Evolutionary conservation across 2,329 filamentous ascomycete species (phyloP).

Genomic region (Dothideomycetidae sp.): DNA sequence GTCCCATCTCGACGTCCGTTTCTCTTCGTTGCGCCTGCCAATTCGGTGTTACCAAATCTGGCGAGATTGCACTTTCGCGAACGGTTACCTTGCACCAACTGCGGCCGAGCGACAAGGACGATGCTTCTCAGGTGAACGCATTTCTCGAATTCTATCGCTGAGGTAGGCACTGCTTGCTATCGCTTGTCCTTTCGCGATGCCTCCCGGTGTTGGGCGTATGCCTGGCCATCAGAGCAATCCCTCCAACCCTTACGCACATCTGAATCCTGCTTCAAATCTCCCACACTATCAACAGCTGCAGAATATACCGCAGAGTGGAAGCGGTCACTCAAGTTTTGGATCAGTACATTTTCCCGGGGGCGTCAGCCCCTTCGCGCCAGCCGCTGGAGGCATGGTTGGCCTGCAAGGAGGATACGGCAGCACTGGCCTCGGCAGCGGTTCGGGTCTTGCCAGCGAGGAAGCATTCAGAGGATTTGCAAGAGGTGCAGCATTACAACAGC

Average conservation of each 20-base stretch:
- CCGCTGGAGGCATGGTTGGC: slow-evolving; percentile 41
- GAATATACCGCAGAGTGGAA: slow-evolving; percentile 43
- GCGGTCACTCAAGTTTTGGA: slow-evolving; percentile 56
- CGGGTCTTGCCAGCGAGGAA: slow-evolving; percentile 72
- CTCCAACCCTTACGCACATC: slow-evolving; percentile 44
- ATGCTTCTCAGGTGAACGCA: too few relatives aligned
- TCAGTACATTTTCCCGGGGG: slow-evolving; percentile 25
- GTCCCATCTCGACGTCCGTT: too few relatives aligned
- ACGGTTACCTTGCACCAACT: too few relatives aligned
- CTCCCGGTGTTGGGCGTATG: slow-evolving; percentile 45
- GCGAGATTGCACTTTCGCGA: too few relatives aligned
- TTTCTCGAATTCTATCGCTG: too few relatives aligned
- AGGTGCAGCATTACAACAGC: slow-evolving; percentile 43
- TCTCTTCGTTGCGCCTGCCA: too few relatives aligned
- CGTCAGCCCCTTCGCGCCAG: slow-evolving; percentile 21
- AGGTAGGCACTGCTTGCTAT: too few relatives aligned
- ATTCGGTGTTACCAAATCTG: too few relatives aligned
- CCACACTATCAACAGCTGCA: slow-evolving; percentile 27
- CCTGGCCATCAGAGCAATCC: slow-evolving; percentile 37
- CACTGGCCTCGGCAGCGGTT: slow-evolving; percentile 27
- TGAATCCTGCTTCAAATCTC: slow-evolving; percentile 36
- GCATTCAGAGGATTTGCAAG: slow-evolving; percentile 79
- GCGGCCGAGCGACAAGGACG: too few relatives aligned
- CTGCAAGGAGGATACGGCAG: slow-evolving; percentile 20
- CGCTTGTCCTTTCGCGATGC: slow-evolving; percentile 32